phyloP scores from a whole-genome alignment of 108 stramenopile genomes.

The Poteriospumella lacustris region DNA sequence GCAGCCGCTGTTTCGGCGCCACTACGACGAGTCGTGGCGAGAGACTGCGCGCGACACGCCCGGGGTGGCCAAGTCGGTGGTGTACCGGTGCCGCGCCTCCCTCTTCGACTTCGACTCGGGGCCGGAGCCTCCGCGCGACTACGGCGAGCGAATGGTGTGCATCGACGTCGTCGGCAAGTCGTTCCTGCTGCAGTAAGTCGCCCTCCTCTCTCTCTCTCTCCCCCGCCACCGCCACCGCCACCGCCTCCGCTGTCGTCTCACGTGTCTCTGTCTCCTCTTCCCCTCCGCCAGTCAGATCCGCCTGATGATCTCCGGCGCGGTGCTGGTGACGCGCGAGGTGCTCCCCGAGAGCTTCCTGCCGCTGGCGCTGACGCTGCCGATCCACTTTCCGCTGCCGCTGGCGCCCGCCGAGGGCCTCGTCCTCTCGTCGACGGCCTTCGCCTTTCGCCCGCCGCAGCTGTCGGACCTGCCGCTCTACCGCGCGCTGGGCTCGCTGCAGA shows the following conservation, averaged over 20 bases:
- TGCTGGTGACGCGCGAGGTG: not conserved
- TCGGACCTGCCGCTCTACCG: no score
- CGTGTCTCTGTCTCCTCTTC: not conserved
- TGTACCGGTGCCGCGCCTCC: not conserved
- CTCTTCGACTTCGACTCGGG: not conserved
- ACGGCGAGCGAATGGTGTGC: no score
- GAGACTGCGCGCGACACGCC: no score
- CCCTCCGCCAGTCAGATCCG: constrained; percentile 8
- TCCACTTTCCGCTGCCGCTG: not conserved
- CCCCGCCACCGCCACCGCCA: not conserved
- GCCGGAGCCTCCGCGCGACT: no score
- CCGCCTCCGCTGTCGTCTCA: not conserved
- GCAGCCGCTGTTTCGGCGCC: no score
- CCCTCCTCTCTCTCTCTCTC: not conserved
- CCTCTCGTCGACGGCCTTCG: not conserved
- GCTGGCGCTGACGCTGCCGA: not conserved
- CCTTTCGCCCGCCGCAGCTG: no score
- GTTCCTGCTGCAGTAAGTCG: constrained; percentile 1
- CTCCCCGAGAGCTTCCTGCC: not conserved
- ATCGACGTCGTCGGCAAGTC: not conserved
- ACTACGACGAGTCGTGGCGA: no score
- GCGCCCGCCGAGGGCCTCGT: constrained; percentile 16
- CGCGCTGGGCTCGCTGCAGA: no score
- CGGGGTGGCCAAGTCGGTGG: no score
- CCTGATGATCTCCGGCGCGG: constrained; percentile 12